Evolutionary conservation across 1,284 basidiomycete species (phyloP).

Genomic region (Cryptococcus amylolentus): DNA sequence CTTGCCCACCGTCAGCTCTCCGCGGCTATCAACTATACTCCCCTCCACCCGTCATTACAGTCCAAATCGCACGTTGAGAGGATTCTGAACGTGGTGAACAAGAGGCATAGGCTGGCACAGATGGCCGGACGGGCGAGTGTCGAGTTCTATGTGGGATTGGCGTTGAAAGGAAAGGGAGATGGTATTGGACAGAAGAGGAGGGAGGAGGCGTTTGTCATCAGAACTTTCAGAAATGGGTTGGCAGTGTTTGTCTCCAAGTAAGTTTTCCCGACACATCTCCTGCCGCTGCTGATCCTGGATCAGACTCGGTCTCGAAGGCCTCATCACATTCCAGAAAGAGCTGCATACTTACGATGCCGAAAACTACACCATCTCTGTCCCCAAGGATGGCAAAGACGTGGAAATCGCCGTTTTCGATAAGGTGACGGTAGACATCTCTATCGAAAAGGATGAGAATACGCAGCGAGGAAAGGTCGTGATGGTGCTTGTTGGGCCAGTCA

Average conservation of each 20-base stretch:
- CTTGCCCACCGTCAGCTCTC: conserved; percentile 90
- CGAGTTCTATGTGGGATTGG: conserved; percentile 95
- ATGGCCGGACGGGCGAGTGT: conserved; percentile 94
- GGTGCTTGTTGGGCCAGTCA: conserved; percentile 40
- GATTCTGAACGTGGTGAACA: conserved; percentile 81
- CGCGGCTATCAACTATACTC: conserved; percentile 79
- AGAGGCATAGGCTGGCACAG: conserved; percentile 91
- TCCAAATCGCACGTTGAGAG: conserved; percentile 87
- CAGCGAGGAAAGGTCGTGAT: conserved; percentile 81
- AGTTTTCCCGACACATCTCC: conserved; percentile 31
- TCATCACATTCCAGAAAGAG: conserved; percentile 88
- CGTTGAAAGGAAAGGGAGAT: conserved; percentile 67
- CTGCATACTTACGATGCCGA: conserved; percentile 81
- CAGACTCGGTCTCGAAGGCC: conserved; percentile 87
- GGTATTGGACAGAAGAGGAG: conserved; percentile 41
- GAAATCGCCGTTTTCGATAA: conserved; percentile 86
- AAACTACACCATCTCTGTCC: conserved; percentile 77
- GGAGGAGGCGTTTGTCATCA: conserved; percentile 92
- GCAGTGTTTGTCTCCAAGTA: conserved; percentile 93
- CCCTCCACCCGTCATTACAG: conserved; percentile 82
- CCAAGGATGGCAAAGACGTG: conserved; percentile 52
- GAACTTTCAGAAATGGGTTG: conserved; percentile 90
- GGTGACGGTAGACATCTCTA: conserved; percentile 80
- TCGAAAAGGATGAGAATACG: conserved; percentile 93
- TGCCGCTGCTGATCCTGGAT: background rate